phyloP scores from a whole-genome alignment of 805 yeast genomes.

The Saccharomycopsis fermentans region DNA sequence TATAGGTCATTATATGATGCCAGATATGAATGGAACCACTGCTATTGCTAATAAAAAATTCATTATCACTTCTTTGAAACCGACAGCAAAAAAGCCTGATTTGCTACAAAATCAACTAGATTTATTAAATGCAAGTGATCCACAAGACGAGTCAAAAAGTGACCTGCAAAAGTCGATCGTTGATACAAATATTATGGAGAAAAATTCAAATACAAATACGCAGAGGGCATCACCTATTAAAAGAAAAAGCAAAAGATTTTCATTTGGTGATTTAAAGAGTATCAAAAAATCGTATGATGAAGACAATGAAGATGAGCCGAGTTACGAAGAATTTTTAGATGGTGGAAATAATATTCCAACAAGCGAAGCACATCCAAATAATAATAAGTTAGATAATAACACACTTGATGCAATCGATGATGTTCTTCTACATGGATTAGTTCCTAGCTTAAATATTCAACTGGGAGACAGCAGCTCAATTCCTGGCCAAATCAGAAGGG shows the following conservation, averaged over 20 bases:
- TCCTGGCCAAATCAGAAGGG: constrained; percentile 23
- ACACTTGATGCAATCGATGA: constrained; percentile 1
- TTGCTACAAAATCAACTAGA: neutral
- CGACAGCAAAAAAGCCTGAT: neutral
- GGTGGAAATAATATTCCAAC: neutral
- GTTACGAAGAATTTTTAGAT: neutral
- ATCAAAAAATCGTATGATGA: neutral
- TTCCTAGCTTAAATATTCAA: constrained; percentile 1
- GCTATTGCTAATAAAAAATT: constrained; percentile 15
- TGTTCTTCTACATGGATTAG: constrained; percentile 7
- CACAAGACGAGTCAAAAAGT: neutral
- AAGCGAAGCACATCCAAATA: neutral
- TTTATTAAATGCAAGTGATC: neutral
- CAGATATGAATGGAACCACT: constrained; percentile 17
- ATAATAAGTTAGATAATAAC: neutral
- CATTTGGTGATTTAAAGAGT: neutral
- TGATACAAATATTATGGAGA: neutral
- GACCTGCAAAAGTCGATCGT: neutral
- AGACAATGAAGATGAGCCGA: neutral
- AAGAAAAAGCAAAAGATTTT: neutral
- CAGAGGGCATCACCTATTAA: neutral
- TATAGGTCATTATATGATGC: constrained; percentile 16
- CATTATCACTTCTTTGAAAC: constrained; percentile 12
- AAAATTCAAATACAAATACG: neutral
- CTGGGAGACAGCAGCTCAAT: neutral